phyloP scores from a whole-genome alignment of 1,284 basidiomycete genomes.

The Trichosporon ovoides region DNA sequence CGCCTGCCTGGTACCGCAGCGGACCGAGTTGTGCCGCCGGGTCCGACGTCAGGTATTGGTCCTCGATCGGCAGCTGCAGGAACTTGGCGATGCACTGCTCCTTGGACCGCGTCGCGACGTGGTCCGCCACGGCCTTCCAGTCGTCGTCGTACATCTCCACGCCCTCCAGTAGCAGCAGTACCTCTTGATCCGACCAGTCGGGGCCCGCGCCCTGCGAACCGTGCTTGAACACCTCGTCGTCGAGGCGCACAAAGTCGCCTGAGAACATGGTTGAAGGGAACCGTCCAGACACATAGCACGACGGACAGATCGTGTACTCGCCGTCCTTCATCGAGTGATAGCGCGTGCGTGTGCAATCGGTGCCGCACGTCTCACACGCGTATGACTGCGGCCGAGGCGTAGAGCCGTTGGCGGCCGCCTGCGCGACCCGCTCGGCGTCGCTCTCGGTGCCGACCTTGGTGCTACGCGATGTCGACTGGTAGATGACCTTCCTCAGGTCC shows the following conservation, averaged over 20 bases:
- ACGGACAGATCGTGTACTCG: constrained; percentile 79
- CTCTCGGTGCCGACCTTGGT: constrained; percentile 58
- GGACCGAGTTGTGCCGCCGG: constrained; percentile 60
- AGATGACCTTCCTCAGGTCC: constrained; percentile 77
- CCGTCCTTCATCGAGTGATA: constrained; percentile 93
- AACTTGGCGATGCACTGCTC: constrained; percentile 96
- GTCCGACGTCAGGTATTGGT: constrained; percentile 62
- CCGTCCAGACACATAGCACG: constrained; percentile 92
- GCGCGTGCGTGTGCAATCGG: constrained; percentile 79
- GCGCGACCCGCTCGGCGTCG: constrained; percentile 60
- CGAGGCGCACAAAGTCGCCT: constrained; percentile 93
- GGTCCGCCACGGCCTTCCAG: constrained; percentile 85
- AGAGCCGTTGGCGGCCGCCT: constrained; percentile 56
- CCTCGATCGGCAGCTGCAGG: constrained; percentile 93
- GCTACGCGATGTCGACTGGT: constrained; percentile 74
- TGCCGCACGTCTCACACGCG: constrained; percentile 89
- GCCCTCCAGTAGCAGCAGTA: constrained; percentile 81
- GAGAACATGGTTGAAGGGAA: constrained; percentile 96
- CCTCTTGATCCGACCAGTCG: constrained; percentile 90
- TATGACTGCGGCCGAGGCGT: constrained; percentile 54
- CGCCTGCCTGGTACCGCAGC: constrained; percentile 58
- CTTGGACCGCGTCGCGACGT: constrained; percentile 82
- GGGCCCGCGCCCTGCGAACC: constrained; percentile 53
- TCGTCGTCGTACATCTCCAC: constrained; percentile 98
- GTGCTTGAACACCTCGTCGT: constrained; percentile 55